Evolutionary conservation across 768 basidiomycete genomes (phyloP), one percentile per base, ranked within the genome.

Genomic region (Suillus americanus): DNA sequence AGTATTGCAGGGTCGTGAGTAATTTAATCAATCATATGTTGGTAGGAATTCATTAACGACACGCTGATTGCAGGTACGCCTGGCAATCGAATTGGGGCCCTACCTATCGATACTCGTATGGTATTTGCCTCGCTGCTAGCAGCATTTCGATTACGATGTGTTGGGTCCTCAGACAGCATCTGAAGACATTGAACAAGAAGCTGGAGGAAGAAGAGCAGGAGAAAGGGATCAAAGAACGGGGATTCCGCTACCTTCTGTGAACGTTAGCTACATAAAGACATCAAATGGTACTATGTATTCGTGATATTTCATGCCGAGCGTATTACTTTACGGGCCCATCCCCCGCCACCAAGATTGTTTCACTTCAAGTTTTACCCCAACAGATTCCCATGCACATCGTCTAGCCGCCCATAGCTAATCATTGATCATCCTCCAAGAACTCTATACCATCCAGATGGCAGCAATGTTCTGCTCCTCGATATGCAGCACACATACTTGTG

Each of bases 1-100:
- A 95, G 95, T 77, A 80, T 97, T 51, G 79, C 87, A 59, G 94
- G 94, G 66, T 89, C 92, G 80, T 95, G 79, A 79, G 87, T 85
- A 33, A 62, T 23, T 28, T 54, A 48, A 16, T 37, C 61, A 62
- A 20, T 56, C 45, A 37, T n/a, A n/a, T 16, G 20, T 5, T 16
- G 20, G 41, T 62, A 48, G 60, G 14, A 61, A 33, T 61, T 18
- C 12, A 28, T 61, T 23, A 12, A 25, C n/a, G 16, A 48, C 13
- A 6, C n/a, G n/a, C 16, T n/a, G 18, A 20, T 69, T 5, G 48
- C 68, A 86, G 86, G 59, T 90, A 90, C 65, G 79, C 85, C 10
- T 92, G 89, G 88, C 89, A 88, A 18, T 75, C 74, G 41, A 71
- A 74, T 7, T 94, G 90, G 90, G 91, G 89, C 1, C 90, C 88